Percentiles rank a stretch among this genome's conserved stretches.
Conservation (phyloP, 768 basidiomycete species). For the Macrolepiota dolichaula region DNA sequence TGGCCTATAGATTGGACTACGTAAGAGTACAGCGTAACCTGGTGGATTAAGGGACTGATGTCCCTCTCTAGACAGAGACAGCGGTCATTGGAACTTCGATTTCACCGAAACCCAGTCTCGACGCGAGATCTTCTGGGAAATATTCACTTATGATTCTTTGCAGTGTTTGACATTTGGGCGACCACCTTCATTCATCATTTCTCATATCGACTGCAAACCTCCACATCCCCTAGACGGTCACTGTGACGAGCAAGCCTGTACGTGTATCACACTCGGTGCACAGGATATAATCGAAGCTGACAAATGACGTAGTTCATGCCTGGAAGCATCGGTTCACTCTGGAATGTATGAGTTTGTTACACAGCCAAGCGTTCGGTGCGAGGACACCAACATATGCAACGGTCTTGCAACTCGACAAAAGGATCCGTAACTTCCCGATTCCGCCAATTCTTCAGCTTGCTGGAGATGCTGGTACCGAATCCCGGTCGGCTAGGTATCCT, state of each 20-base stretch:
- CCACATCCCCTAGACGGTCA: constrained; percentile 41
- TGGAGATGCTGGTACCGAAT: constrained; percentile 54
- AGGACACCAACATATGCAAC: constrained; percentile 65
- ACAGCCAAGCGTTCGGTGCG: constrained; percentile 69
- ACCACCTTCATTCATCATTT: constrained; percentile 60
- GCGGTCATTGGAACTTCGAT: constrained; percentile 65
- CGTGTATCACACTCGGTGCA: constrained; percentile 22
- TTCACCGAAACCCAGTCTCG: constrained; percentile 51
- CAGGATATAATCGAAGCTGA: not conserved
- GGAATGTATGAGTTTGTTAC: constrained; percentile 64
- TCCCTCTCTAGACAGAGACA: constrained; percentile 55
- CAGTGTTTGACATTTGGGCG: constrained; percentile 69
- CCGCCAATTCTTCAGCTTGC: constrained; percentile 60
- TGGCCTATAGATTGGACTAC: constrained; percentile 56
- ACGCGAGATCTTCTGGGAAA: constrained; percentile 69
- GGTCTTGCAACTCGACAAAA: constrained; percentile 62
- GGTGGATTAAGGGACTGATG: not conserved
- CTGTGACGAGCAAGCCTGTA: constrained; percentile 56
- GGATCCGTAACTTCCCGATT: constrained; percentile 63
- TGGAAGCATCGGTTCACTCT: constrained; percentile 71
- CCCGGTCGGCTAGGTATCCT: constrained; percentile 21
- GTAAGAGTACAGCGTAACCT: constrained; percentile 34
- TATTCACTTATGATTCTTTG: constrained; percentile 53
- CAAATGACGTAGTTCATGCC: constrained; percentile 43
- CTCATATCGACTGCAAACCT: constrained; percentile 65